These are phyloP conservation scores for Kodamaea nitidulidarum DNA, from an alignment of 805 yeast species.

Conservation along the genomic window DNA sequence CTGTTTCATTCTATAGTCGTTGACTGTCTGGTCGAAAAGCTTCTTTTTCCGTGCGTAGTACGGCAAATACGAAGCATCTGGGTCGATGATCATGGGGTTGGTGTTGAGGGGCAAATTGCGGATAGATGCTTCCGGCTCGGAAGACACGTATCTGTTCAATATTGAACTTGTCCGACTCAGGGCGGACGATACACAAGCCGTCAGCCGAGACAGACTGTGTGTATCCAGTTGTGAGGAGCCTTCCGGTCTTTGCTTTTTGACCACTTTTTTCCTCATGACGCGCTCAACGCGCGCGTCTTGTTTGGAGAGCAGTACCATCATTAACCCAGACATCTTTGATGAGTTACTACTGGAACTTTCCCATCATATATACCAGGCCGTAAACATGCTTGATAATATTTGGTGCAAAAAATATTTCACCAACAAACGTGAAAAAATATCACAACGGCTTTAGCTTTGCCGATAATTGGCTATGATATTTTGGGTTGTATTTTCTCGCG, in stretches of 20 bases:
- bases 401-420: constrained; percentile 1
- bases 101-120: constrained; percentile 7
- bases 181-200: no score
- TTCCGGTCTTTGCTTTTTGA: no score
- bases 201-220: constrained; percentile 1
- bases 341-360: not conserved
- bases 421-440: not conserved
- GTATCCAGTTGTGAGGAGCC: not conserved
- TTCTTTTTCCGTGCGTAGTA: constrained; percentile 10
- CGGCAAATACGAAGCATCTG: constrained; percentile 10
- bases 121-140: constrained; percentile 1
- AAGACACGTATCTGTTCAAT: constrained; percentile 3
- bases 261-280: no score
- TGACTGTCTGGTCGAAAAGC: constrained; percentile 12
- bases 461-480: no score
- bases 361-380: not conserved
- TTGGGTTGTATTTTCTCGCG: no score
- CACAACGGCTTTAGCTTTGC: not conserved
- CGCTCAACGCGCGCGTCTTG: not conserved
- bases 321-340: constrained; percentile 11
- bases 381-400: no score
- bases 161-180: constrained; percentile 5
- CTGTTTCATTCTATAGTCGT: constrained; percentile 9
- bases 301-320: constrained; percentile 7
- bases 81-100: constrained; percentile 7